Evolutionary conservation across 2,329 filamentous ascomycete genomes (phyloP).

Genomic region (Talaromyces sp.): DNA sequence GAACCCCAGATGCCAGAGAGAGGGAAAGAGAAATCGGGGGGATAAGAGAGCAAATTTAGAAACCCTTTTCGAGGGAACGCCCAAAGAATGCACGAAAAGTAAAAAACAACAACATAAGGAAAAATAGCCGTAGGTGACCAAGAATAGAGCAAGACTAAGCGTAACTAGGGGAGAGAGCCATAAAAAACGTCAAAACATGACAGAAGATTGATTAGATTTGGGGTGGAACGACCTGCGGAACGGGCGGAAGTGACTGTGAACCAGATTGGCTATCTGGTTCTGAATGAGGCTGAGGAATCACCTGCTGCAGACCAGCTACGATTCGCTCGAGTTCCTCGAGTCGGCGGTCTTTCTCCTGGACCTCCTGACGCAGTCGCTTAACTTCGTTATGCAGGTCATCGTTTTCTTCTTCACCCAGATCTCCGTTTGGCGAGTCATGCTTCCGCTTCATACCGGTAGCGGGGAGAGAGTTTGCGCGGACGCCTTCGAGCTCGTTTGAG

Average conservation of each 20-base stretch:
- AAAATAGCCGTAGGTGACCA: slow-evolving; percentile 2
- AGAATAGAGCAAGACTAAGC: too few species aligned
- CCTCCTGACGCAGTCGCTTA: slow-evolving; percentile 68
- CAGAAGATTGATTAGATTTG: slow-evolving; percentile 14
- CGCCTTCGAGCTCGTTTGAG: slow-evolving; percentile 35
- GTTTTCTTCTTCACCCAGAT: slow-evolving; percentile 45
- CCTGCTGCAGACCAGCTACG: slow-evolving; percentile 40
- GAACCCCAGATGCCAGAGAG: slow-evolving; percentile 21
- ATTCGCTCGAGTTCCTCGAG: slow-evolving; percentile 46
- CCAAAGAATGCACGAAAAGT: slow-evolving; percentile 36
- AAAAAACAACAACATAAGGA: too few species aligned
- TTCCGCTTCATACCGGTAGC: slow-evolving; percentile 38
- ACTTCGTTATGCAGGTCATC: slow-evolving; percentile 62
- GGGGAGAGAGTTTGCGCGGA: slow-evolving; percentile 32
- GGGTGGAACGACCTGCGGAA: slow-evolving; percentile 19
- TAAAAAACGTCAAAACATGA: not conserved
- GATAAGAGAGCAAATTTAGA: slow-evolving; percentile 11
- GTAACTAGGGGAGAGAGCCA: not conserved
- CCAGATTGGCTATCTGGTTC: slow-evolving; percentile 16
- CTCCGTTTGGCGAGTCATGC: slow-evolving; percentile 35
- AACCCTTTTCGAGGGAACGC: slow-evolving; percentile 33
- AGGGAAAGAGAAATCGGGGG: not conserved
- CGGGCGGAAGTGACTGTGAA: slow-evolving; percentile 14
- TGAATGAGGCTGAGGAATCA: slow-evolving; percentile 34
- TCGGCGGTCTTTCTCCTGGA: slow-evolving; percentile 57